Base-by-base conservation (phyloP, 1,284 basidiomycete species). In the Tylopilus sp. region DNA sequence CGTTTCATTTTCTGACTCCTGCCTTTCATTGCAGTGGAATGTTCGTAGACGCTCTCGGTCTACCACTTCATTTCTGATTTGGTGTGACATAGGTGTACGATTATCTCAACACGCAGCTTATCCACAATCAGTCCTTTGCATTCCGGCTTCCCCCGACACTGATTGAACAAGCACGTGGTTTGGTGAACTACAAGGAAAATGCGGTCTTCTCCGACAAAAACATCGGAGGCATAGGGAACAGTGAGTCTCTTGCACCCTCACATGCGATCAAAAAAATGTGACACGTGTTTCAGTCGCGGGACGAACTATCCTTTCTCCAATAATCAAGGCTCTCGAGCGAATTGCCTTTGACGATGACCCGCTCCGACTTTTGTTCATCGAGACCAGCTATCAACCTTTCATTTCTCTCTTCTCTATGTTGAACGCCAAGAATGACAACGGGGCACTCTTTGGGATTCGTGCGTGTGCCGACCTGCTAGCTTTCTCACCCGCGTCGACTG, bases 371-470 rank as follows among this genome's bases (percentile, higher is more conserved):
- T 74, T 85, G 61, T 73, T 91, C 52, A 70, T 87, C 51, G 75
- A 88, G 64, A 84, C 83, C 15, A 86, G 87, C 52, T 93, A 93
- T 74, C 90, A 92, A 67, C 86, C 91, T 10, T 89, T 93, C 76
- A 81, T 92, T 59, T 90, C 88, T 18, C 76, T 93, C 59, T 86
- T 92, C 77, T 80, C 84, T 63, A 82, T 90, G 72, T 80, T 86
- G 30, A 80, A 81, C 29, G 71, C 81, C 49, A 59, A 71, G 42
- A 67, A 75, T 38, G 66, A 72, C 16, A 68, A 79, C 55, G 82
- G 82, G 4, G 73, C 81, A 51, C 64, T 84, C 46, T 65, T 67
- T 44, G 86, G 78, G 15, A 81, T 90, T 55, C 84, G 85, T 84
- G 55, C 59, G 79, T 78, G 30, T 18, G 3, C 16, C 29, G 16